Base-by-base conservation (phyloP, 306 rosid species). In the Quercus suber region DNA sequence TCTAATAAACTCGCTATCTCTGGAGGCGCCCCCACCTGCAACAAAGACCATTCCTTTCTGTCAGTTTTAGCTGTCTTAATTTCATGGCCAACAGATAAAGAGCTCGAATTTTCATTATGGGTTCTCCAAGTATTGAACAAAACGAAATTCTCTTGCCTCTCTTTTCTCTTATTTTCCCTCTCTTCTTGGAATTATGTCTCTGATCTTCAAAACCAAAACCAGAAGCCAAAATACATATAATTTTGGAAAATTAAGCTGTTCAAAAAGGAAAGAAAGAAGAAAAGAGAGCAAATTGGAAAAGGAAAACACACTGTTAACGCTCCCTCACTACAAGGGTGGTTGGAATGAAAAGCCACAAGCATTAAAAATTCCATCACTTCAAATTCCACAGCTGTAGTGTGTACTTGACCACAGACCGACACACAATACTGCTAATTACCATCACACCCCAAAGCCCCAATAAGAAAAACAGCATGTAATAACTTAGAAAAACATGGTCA, bases 21-120 rank as follows among this genome's bases (percentile, higher is more conserved):
- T 65, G 97, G 97, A 55, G 99, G 97, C 65, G 99, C 99, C 51
- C 99, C 99, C 3, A 95, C 98, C 99, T 94, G 73, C 31, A 4
- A 41, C 45, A 41, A 69, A 55, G 9, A 63, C 11, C 70, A 28
- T 63, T 28, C 17, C 41, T 28, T 13, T 61, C 5, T 33, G 21
- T 55, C 25, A 55, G 77, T 55, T 8, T 11, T 35, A 13, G 57
- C 31, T 5, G 12, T 41, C 45, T 41, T 41, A 41, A 41, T 41
- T 41, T 41, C 45, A 41, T 41, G 45, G 45, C 45, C 45, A 41
- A 49, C 53, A 49, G 17, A 49, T 49, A 12, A 49, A 13, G 53
- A 49, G 17, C 53, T 49, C 53, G 14, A 49, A 49, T 49, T 41
- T 41, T 41, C 45, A 41, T 7, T 2, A 8, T 41, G 45, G 45